Evolutionary conservation across 495 filamentous ascomycete genomes (phyloP).

Genomic region (Penicillium crystallinum): DNA sequence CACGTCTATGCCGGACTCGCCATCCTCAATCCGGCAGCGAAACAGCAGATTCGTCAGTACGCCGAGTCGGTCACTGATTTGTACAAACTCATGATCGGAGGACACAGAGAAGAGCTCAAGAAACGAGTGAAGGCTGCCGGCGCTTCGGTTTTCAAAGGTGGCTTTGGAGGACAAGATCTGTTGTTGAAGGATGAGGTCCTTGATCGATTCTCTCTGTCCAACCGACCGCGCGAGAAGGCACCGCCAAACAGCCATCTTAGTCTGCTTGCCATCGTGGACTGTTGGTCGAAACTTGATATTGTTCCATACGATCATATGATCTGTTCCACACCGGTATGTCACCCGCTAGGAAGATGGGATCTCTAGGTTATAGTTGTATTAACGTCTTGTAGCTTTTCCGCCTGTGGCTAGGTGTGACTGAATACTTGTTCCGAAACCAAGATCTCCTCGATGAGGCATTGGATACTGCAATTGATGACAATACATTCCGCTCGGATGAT

Average conservation of each 20-base stretch:
- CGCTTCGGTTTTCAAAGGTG: conserved; percentile 67
- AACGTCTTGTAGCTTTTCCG: conserved; percentile 67
- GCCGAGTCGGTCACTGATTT: conserved; percentile 87
- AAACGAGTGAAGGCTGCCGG: conserved; percentile 72
- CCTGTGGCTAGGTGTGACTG: conserved; percentile 94
- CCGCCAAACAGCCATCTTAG: conserved; percentile 87
- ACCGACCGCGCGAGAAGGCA: conserved; percentile 51
- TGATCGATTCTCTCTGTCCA: conserved; percentile 79
- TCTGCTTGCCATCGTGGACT: conserved; percentile 97
- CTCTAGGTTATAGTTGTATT: background rate
- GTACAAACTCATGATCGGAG: conserved; percentile 92
- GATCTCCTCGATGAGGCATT: conserved; percentile 80
- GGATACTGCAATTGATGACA: conserved; percentile 79
- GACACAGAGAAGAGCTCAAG: conserved; percentile 73
- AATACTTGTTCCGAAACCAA: conserved; percentile 87
- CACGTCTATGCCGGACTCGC: conserved; percentile 97
- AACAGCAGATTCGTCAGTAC: conserved; percentile 89
- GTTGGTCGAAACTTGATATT: conserved; percentile 89
- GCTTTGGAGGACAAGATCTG: conserved; percentile 54
- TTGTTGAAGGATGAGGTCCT: conserved; percentile 78
- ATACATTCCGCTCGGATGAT: conserved; percentile 84
- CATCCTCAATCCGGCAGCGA: conserved; percentile 89
- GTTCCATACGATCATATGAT: conserved; percentile 99
- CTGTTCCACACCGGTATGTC: conserved; percentile 81
- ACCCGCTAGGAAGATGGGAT: background rate